Conservation (phyloP, 176 grass and related monocot genomes). For the Saccharum officinarum region DNA sequence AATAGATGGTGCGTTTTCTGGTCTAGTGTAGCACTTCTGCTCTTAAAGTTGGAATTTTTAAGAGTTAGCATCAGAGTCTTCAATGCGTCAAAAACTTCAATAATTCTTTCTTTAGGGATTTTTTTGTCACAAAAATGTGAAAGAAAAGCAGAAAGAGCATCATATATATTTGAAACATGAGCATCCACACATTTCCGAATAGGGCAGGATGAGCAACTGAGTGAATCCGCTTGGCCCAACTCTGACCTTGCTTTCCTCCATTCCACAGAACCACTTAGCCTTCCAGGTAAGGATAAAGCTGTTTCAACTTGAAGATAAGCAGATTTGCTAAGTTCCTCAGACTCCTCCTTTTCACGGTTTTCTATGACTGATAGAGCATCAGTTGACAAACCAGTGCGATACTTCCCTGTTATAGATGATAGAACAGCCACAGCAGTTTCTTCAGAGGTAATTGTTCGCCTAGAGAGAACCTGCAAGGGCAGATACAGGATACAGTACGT, state of each 20-base stretch:
- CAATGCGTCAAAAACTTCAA: slow-evolving; percentile 49
- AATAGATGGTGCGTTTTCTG: slow-evolving; percentile 42
- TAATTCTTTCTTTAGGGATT: slow-evolving; percentile 45
- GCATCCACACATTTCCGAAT: slow-evolving; percentile 79
- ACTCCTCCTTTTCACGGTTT: slow-evolving; percentile 67
- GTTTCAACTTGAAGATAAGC: slow-evolving; percentile 61
- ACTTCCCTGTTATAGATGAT: slow-evolving; percentile 70
- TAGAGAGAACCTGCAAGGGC: slow-evolving; percentile 70
- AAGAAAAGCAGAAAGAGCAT: slow-evolving; percentile 63
- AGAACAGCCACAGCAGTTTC: slow-evolving; percentile 52
- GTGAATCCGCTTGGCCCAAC: slow-evolving; percentile 61
- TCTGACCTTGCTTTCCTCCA: slow-evolving; percentile 84
- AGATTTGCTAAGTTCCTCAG: slow-evolving; percentile 73
- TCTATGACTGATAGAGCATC: slow-evolving; percentile 48
- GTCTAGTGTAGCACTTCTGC: slow-evolving; percentile 52
- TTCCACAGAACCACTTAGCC: slow-evolving; percentile 91
- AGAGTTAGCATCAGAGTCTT: slow-evolving; percentile 60
- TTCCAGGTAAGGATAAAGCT: slow-evolving; percentile 76
- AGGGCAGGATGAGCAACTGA: slow-evolving; percentile 72
- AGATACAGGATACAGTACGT: slow-evolving; percentile 9
- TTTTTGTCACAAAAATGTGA: slow-evolving; percentile 50
- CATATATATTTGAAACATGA: slow-evolving; percentile 85
- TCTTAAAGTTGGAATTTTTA: slow-evolving; percentile 56
- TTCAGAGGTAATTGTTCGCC: slow-evolving; percentile 79
- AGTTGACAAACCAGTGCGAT: slow-evolving; percentile 57